Percentiles rank a stretch among this genome's conserved stretches.
Evolutionary conservation across 208 protist genomes (phyloP).

Genomic region (Crithidia fasciculata): DNA sequence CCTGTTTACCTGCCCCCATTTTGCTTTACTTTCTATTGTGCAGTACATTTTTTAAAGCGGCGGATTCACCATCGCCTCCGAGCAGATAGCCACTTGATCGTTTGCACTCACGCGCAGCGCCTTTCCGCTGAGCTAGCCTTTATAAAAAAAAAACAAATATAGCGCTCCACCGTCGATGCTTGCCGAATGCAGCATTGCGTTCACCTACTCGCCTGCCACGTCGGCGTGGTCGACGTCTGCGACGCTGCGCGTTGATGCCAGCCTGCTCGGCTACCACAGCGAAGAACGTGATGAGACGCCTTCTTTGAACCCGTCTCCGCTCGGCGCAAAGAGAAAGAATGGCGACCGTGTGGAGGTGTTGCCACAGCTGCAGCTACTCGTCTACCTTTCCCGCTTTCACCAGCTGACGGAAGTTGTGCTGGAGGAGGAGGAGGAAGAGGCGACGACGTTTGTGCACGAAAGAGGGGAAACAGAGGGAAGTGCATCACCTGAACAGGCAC

Average conservation of each 20-base stretch:
- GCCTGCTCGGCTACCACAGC: background rate
- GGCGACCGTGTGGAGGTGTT: background rate
- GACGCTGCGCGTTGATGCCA: conserved; percentile 12
- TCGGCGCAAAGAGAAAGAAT: too few species aligned
- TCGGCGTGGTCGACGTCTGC: conserved; percentile 9
- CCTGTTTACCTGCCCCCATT: too few species aligned
- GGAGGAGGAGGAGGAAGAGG: background rate
- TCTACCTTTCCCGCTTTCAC: conserved; percentile 22
- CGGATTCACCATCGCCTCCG: too few species aligned
- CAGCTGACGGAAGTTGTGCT: conserved; percentile 2
- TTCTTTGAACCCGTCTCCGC: background rate
- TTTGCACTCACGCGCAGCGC: too few species aligned
- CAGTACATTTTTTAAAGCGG: too few species aligned
- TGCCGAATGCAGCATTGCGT: conserved; percentile 17
- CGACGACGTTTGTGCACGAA: too few species aligned
- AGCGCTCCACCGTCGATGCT: conserved; percentile 7
- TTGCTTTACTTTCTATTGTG: too few species aligned
- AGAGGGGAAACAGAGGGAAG: too few species aligned
- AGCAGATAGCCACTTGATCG: too few species aligned
- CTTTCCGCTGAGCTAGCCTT: too few species aligned
- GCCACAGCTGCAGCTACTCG: conserved; percentile 8
- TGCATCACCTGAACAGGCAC: too few species aligned
- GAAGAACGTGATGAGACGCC: background rate
- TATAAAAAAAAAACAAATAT: too few species aligned
- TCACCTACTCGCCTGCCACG: conserved; percentile 11